Evolutionary conservation across 1,139 yeast species (phyloP).

Genomic region (Scheffersomyces illinoinensis): DNA sequence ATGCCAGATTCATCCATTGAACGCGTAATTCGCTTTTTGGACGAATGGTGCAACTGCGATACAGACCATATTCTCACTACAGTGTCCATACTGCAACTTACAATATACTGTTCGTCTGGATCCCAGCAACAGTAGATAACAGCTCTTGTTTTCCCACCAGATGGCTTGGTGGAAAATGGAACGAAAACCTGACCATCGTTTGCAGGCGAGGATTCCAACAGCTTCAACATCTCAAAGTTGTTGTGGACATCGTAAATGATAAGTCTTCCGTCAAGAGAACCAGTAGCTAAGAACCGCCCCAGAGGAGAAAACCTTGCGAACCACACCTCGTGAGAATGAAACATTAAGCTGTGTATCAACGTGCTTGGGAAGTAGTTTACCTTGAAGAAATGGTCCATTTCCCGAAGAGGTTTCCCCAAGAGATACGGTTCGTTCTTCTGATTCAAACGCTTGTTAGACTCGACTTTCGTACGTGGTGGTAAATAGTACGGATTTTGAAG

Average conservation of each 20-base stretch:
- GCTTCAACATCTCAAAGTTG: slow-evolving; percentile 47
- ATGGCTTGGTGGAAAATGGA: slow-evolving; percentile 25
- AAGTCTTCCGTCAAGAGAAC: slow-evolving; percentile 68
- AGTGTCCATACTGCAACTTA: slow-evolving; percentile 71
- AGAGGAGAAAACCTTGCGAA: slow-evolving; percentile 73
- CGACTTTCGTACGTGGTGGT: slow-evolving; percentile 27
- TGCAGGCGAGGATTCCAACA: slow-evolving; percentile 32
- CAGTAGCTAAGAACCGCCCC: slow-evolving; percentile 75
- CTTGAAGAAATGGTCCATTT: slow-evolving; percentile 9
- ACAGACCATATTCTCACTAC: slow-evolving; percentile 69
- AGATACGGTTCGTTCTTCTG: slow-evolving; percentile 3
- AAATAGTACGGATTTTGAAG: slow-evolving; percentile 33
- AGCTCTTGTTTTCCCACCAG: slow-evolving; percentile 39
- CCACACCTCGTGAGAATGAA: slow-evolving; percentile 84
- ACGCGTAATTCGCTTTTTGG: slow-evolving; percentile 25
- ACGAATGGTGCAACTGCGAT: slow-evolving; percentile 25
- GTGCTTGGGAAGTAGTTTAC: slow-evolving; percentile 47
- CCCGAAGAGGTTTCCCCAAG: slow-evolving; percentile 7
- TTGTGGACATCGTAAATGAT: slow-evolving; percentile 65
- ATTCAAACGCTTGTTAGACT: background rate
- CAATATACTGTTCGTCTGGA: slow-evolving; percentile 62
- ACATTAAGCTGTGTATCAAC: slow-evolving; percentile 38
- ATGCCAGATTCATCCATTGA: slow-evolving; percentile 17
- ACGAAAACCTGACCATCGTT: slow-evolving; percentile 32
- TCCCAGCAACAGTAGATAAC: slow-evolving; percentile 76